phyloP scores from a whole-genome alignment of 768 basidiomycete genomes.

The Mrakia frigida region DNA sequence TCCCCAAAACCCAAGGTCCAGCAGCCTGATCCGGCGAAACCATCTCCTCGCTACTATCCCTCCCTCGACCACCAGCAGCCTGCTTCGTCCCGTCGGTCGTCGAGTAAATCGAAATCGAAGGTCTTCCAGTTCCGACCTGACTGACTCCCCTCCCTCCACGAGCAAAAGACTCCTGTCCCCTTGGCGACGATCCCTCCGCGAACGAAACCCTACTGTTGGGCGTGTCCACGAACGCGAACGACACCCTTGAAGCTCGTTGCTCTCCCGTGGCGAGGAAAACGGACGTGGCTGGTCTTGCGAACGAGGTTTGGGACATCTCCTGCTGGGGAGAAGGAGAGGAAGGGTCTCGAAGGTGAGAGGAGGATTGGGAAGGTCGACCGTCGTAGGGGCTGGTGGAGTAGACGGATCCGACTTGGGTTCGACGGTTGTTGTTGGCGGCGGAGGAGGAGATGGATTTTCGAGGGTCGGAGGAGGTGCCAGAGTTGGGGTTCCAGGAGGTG shows the following conservation, averaged over 20 bases:
- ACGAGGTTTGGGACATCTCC: slow-evolving; percentile 9
- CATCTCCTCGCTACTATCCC: slow-evolving; percentile 32
- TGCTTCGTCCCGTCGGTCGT: no score
- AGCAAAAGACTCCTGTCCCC: slow-evolving; percentile 2
- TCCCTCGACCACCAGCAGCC: neutral
- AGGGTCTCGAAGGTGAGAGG: neutral
- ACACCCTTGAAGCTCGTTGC: slow-evolving; percentile 34
- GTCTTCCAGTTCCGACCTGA: neutral
- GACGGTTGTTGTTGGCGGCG: slow-evolving; percentile 11
- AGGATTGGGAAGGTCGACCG: neutral
- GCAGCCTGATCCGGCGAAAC: slow-evolving; percentile 41
- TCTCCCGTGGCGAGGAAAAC: slow-evolving; percentile 15
- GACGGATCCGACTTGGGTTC: neutral
- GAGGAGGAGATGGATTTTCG: slow-evolving; percentile 1
- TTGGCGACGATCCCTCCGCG: slow-evolving; percentile 38
- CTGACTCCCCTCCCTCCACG: neutral
- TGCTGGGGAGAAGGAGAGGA: no score
- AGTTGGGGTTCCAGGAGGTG: slow-evolving; percentile 14
- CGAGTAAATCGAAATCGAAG: slow-evolving; percentile 20
- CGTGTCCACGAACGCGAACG: slow-evolving; percentile 38
- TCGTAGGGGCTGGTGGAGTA: neutral
- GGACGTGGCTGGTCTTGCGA: slow-evolving; percentile 21
- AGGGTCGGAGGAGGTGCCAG: neutral
- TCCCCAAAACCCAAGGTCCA: slow-evolving; percentile 37
- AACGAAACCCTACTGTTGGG: slow-evolving; percentile 42